Conservation (phyloP, 371 early-diverging fungal genomes). For the Mucor sp. region DNA sequence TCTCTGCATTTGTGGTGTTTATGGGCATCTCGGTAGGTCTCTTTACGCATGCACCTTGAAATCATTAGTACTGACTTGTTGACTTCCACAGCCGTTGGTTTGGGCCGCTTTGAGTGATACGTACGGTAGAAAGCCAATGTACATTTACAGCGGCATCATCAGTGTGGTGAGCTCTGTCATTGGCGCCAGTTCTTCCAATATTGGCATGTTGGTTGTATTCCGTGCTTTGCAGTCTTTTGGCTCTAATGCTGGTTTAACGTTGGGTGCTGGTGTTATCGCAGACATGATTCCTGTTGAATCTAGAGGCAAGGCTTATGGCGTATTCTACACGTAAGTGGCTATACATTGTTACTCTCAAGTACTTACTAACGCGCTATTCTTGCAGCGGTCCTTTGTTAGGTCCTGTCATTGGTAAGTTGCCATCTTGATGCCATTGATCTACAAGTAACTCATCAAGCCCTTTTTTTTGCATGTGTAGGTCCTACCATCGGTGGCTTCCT, state of each 20-base stretch:
- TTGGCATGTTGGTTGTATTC: constrained; percentile 58
- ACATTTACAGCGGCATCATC: constrained; percentile 57
- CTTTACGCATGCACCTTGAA: not conserved
- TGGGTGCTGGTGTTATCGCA: constrained; percentile 50
- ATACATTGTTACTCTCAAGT: too few species aligned
- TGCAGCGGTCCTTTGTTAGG: constrained; percentile 32
- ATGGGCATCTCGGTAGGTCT: constrained; percentile 35
- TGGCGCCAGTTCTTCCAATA: constrained; percentile 54
- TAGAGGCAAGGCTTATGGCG: constrained; percentile 38
- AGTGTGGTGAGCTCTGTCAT: constrained; percentile 63
- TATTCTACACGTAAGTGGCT: constrained; percentile 25
- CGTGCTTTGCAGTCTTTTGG: constrained; percentile 71
- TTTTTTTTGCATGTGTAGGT: constrained; percentile 43
- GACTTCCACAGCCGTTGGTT: constrained; percentile 44
- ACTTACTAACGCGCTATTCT: not conserved
- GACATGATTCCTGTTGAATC: constrained; percentile 30
- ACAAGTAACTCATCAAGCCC: constrained; percentile 27
- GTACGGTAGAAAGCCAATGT: constrained; percentile 60
- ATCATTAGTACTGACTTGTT: not conserved
- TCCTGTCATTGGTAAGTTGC: constrained; percentile 31
- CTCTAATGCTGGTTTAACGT: constrained; percentile 60
- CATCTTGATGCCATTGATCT: constrained; percentile 21
- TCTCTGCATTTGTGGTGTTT: constrained; percentile 41
- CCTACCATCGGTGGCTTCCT: constrained; percentile 62
- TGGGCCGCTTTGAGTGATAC: constrained; percentile 70